Base-by-base conservation (phyloP, 2,329 filamentous ascomycete genomes). In the Hymenoscyphus linearis region DNA sequence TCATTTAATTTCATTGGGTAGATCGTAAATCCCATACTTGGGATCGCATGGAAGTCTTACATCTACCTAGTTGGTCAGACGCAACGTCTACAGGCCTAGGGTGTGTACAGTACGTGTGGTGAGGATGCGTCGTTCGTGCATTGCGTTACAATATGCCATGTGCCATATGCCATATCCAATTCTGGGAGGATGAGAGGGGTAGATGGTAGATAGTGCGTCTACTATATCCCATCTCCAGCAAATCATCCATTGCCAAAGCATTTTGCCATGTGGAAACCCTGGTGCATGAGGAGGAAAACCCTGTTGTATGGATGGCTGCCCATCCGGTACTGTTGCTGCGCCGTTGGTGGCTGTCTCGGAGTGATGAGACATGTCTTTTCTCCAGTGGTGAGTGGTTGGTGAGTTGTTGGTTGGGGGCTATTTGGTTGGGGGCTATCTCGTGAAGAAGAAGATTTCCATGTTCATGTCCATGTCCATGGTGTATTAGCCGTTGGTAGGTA, bases 401-500 rank as follows among this genome's bases (percentile, higher is more conserved):
- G n/a, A n/a, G n/a, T n/a, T n/a, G n/a, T n/a, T n/a, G 54, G 54
- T 27, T 56, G 54, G 54, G 54, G 54, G 54, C 54, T 25, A 56
- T 36, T 9, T 52, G 4, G 31, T 57, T 14, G 34, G 35, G 25
- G 18, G 7, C 18, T 35, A 13, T 55, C 31, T 31, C 5, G 31
- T 31, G 6, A 18, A 16, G 53, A 37, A 7, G 53, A 25, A n/a
- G 52, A 26, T n/a, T n/a, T n/a, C n/a, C n/a, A n/a, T n/a, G n/a
- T n/a, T n/a, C n/a, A n/a, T n/a, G n/a, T n/a, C n/a, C n/a, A n/a
- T 16, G 7, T 12, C 26, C 12, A 37, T 55, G 53, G 53, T 18
- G 36, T 35, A 16, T 37, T 34, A 55, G n/a, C 53, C 50, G 50
- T 25, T 25, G 25, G 25, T 53, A 25, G 25, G 25, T 53, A 31